phyloP scores from a whole-genome alignment of 805 yeast genomes.

The Wickerhamiella parazyma region DNA sequence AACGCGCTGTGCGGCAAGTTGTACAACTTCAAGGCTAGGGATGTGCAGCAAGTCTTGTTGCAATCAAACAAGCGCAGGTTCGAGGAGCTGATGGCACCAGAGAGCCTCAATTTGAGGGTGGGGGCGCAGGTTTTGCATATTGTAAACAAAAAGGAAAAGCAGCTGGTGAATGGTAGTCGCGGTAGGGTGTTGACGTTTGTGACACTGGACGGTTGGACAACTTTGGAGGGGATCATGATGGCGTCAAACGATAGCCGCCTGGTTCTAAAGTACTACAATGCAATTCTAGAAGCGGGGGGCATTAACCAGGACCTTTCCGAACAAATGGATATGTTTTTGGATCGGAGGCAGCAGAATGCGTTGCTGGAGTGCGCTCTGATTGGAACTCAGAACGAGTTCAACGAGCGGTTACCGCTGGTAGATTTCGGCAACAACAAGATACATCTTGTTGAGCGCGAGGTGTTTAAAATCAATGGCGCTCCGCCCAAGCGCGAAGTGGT shows the following conservation, averaged over 20 bases:
- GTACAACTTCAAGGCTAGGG: neutral
- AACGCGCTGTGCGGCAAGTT: constrained; percentile 24
- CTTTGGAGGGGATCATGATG: constrained; percentile 4
- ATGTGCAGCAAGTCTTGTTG: neutral
- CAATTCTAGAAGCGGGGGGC: neutral
- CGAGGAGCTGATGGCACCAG: constrained; percentile 57
- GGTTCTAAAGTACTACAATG: neutral
- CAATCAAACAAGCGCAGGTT: constrained; percentile 30
- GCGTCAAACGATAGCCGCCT: neutral
- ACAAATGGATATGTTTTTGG: neutral
- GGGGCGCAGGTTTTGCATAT: constrained; percentile 89
- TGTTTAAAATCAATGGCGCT: constrained; percentile 11
- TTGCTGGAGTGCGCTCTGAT: neutral
- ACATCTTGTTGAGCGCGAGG: constrained; percentile 12
- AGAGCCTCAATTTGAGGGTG: constrained; percentile 48
- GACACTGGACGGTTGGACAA: constrained; percentile 13
- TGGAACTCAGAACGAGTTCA: neutral
- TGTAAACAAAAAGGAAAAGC: constrained; percentile 45
- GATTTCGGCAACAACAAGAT: constrained; percentile 15
- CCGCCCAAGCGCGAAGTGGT: constrained; percentile 25
- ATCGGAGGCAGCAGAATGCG: neutral
- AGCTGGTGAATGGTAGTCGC: constrained; percentile 76
- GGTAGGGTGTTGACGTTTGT: constrained; percentile 56
- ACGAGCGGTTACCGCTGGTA: constrained; percentile 15
- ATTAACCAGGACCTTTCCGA: neutral